Evolutionary conservation across 768 basidiomycete genomes (phyloP).

Genomic region (Tylopilus felleus): DNA sequence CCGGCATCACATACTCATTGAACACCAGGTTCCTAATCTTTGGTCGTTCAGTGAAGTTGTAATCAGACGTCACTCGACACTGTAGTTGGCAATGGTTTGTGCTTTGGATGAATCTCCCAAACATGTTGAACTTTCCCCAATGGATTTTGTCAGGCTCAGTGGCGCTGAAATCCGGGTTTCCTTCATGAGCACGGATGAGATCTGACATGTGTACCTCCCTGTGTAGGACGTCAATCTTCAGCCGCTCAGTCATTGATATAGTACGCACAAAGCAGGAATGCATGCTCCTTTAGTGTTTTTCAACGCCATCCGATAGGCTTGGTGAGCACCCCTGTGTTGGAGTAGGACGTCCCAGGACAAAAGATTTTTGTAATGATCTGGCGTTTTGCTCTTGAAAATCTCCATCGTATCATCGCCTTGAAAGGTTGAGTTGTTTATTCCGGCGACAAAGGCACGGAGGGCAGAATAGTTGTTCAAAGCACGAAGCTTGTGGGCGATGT

Average conservation of each 20-base stretch:
- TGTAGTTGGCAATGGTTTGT: slow-evolving; percentile 77
- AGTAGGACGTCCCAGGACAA: slow-evolving; percentile 84
- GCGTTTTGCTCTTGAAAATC: slow-evolving; percentile 59
- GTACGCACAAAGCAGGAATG: slow-evolving; percentile 76
- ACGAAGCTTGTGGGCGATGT: slow-evolving; percentile 78
- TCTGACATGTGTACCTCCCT: slow-evolving; percentile 93
- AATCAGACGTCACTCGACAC: slow-evolving; percentile 57
- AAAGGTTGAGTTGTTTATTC: slow-evolving; percentile 81
- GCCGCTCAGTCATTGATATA: slow-evolving; percentile 1
- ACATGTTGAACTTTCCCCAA: slow-evolving; percentile 95
- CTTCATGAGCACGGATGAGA: slow-evolving; percentile 82
- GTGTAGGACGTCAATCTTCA: slow-evolving; percentile 14
- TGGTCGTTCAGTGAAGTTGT: slow-evolving; percentile 56
- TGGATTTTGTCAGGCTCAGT: slow-evolving; percentile 73
- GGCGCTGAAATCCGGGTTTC: slow-evolving; percentile 69
- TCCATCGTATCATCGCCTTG: slow-evolving; percentile 77
- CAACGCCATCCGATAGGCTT: slow-evolving; percentile 87
- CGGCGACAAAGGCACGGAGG: slow-evolving; percentile 89
- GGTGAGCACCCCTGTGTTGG: slow-evolving; percentile 76
- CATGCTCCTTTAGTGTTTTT: slow-evolving; percentile 81
- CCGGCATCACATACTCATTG: slow-evolving; percentile 60
- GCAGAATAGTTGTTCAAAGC: slow-evolving; percentile 90
- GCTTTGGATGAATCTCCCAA: slow-evolving; percentile 79
- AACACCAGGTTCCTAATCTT: slow-evolving; percentile 55
- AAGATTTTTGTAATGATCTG: slow-evolving; percentile 73